Evolutionary conservation across 2,329 filamentous ascomycete genomes (phyloP).

Genomic region (Hymenoscyphus occultus): DNA sequence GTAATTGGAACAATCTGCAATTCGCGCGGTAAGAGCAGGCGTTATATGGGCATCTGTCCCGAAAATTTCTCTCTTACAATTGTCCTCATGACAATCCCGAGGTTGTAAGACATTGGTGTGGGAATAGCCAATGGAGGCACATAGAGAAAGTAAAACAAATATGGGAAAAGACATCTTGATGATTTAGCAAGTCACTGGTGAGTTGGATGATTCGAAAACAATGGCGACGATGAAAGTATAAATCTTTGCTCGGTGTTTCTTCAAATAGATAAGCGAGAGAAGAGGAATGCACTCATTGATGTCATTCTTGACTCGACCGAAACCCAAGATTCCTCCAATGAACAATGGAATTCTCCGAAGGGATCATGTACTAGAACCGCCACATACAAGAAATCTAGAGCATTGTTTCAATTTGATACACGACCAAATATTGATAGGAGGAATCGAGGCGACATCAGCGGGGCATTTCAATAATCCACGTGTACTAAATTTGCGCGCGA

Average conservation of each 20-base stretch:
- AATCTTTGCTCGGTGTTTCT: background rate
- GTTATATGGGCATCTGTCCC: slow-evolving; percentile 8
- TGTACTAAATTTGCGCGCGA: background rate
- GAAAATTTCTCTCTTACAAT: slow-evolving; percentile 5
- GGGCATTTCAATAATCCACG: background rate
- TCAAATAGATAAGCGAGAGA: background rate
- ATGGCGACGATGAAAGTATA: background rate
- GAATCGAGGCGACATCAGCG: background rate
- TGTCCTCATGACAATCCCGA: slow-evolving; percentile 5
- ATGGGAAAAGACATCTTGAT: background rate
- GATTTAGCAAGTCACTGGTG: background rate
- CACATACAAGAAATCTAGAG: background rate
- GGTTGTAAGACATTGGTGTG: slow-evolving; percentile 3
- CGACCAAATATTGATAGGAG: background rate
- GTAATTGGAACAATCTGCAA: slow-evolving; percentile 9
- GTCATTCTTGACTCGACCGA: background rate
- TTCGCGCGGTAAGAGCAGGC: slow-evolving; percentile 2
- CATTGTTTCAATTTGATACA: background rate
- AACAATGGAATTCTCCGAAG: background rate
- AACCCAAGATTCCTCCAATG: background rate
- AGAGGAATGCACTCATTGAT: slow-evolving; percentile 5
- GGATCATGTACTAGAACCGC: background rate
- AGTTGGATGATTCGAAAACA: background rate
- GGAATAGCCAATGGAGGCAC: background rate
- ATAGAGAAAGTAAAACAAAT: background rate